phyloP scores from a whole-genome alignment of 2,329 filamentous ascomycete genomes.

The Fusarium illudens region DNA sequence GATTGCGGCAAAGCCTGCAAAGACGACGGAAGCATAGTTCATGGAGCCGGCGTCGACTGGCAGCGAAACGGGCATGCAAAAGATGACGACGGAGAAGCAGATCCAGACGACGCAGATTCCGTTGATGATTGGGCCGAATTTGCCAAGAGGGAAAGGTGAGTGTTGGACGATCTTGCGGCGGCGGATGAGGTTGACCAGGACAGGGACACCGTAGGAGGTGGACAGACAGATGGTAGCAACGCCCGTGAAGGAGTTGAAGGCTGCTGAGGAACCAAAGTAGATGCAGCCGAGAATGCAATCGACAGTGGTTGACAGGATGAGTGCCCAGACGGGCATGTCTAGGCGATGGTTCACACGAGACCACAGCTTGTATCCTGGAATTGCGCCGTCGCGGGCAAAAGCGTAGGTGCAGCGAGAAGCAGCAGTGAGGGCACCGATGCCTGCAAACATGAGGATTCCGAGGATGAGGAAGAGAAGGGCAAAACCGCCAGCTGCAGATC shows the following conservation, averaged over 20 bases:
- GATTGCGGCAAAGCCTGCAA: conserved; percentile 68
- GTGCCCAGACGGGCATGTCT: conserved; percentile 74
- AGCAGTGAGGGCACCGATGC: conserved; percentile 77
- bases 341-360: conserved; percentile 69
- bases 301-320: conserved; percentile 72
- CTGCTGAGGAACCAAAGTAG: conserved; percentile 79
- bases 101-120: conserved; percentile 76
- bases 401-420: conserved; percentile 79
- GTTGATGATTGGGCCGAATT: conserved; percentile 75
- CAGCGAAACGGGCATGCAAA: conserved; percentile 76
- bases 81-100: conserved; percentile 72
- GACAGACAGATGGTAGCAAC: conserved; percentile 82
- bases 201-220: conserved; percentile 78
- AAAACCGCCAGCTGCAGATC: conserved; percentile 76
- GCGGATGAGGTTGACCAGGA: conserved; percentile 74
- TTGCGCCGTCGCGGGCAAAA: conserved; percentile 78
- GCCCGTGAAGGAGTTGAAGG: conserved; percentile 82
- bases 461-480: conserved; percentile 79
- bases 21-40: conserved; percentile 75
- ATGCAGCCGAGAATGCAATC: conserved; percentile 78
- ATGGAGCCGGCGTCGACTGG: conserved; percentile 65
- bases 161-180: conserved; percentile 71
- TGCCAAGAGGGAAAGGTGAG: conserved; percentile 74
- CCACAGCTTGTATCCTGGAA: conserved; percentile 75
- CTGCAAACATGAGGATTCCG: conserved; percentile 80